Conservation (phyloP, 2,329 filamentous ascomycete genomes). For the Phyllachora maydis region DNA sequence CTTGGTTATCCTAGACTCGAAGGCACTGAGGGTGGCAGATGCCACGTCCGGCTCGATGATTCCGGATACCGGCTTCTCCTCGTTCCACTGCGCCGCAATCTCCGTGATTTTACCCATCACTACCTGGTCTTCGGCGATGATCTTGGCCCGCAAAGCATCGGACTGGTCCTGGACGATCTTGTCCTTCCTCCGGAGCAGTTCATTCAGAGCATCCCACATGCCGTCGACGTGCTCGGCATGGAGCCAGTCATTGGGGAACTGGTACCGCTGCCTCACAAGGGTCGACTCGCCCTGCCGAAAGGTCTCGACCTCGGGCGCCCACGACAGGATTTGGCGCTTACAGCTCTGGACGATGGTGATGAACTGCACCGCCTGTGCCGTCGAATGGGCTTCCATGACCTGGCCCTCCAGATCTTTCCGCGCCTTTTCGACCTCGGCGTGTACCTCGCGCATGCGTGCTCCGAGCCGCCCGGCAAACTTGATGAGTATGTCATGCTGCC, state of each 20-base stretch:
- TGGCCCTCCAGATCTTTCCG: constrained; percentile 80
- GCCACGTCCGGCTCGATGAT: constrained; percentile 81
- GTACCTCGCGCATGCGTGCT: constrained; percentile 77
- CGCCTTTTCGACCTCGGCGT: constrained; percentile 78
- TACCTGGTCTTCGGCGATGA: constrained; percentile 78
- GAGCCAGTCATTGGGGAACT: constrained; percentile 85
- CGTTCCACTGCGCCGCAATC: constrained; percentile 73
- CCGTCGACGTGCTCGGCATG: constrained; percentile 91
- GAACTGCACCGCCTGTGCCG: constrained; percentile 90
- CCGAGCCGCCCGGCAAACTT: constrained; percentile 86
- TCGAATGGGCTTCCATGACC: constrained; percentile 83
- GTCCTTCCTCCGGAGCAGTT: constrained; percentile 76
- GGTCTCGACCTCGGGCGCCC: constrained; percentile 88
- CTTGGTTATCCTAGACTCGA: constrained; percentile 68
- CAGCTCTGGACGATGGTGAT: constrained; percentile 96
- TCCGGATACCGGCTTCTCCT: constrained; percentile 91
- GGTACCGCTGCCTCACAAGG: constrained; percentile 75
- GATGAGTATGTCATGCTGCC: constrained; percentile 91
- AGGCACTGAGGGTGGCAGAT: constrained; percentile 59
- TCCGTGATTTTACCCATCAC: constrained; percentile 77
- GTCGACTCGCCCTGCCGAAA: constrained; percentile 94
- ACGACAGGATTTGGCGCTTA: constrained; percentile 79
- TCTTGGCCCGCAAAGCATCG: constrained; percentile 86
- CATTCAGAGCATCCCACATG: constrained; percentile 85
- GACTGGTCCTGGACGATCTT: constrained; percentile 95